phyloP scores from a whole-genome alignment of 306 rosid genomes.

The Boehmeria nivea region DNA sequence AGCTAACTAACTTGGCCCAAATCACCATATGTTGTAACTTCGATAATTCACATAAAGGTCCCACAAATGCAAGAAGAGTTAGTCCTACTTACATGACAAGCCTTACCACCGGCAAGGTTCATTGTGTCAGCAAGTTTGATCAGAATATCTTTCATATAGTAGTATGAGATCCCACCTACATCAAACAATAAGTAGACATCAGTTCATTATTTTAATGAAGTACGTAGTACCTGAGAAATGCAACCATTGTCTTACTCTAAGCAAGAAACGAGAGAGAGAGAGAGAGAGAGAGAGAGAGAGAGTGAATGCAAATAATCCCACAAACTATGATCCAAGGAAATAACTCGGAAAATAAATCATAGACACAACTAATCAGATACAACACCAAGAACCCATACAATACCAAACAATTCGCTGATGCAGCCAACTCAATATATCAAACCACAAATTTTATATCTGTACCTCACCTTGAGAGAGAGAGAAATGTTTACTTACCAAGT shows the following conservation, averaged over 20 bases:
- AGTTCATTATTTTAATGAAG: background rate
- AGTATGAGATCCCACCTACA: conserved; percentile 61
- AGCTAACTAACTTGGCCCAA: no score
- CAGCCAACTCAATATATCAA: background rate
- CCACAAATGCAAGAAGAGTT: no score
- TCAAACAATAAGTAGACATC: conserved; percentile 22
- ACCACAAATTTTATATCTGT: no score
- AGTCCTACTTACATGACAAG: conserved; percentile 70
- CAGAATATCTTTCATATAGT: conserved; percentile 56
- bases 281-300: no score
- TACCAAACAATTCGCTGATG: background rate
- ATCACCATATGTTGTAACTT: no score
- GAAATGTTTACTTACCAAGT: conserved; percentile 49
- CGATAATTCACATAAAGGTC: no score
- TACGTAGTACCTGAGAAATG: background rate
- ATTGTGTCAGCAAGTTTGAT: conserved; percentile 69
- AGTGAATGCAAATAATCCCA: no score
- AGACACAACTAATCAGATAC: no score
- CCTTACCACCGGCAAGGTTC: conserved; percentile 29
- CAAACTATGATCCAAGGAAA: no score
- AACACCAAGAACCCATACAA: no score
- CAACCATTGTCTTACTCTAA: background rate
- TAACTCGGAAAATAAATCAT: no score
- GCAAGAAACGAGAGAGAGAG: no score
- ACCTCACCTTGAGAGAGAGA: background rate